Evolutionary conservation across 176 grass and related monocot species (phyloP).

Genomic region (Cenchrus americanus): DNA sequence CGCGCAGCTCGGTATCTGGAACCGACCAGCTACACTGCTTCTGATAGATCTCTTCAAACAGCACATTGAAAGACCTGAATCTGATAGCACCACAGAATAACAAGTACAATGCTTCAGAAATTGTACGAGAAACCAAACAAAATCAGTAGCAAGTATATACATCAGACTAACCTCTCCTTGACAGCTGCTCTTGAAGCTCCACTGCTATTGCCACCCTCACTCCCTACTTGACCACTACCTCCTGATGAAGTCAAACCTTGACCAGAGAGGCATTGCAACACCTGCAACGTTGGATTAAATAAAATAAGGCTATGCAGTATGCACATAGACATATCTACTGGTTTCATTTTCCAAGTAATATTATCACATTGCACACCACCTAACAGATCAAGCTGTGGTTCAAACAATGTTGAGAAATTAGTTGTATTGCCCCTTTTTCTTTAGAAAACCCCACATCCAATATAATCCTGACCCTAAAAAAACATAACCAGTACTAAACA

Average conservation of each 20-base stretch:
- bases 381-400: not conserved
- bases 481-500: conserved; percentile 16
- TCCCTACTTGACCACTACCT: conserved; percentile 59
- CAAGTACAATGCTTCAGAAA: conserved; percentile 7
- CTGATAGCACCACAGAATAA: conserved; percentile 44
- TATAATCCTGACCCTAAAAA: not conserved
- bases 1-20: conserved; percentile 82
- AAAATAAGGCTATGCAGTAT: conserved; percentile 15
- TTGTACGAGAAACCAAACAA: not conserved
- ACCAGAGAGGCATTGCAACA: conserved; percentile 75
- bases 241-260: conserved; percentile 84
- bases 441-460: conserved; percentile 4
- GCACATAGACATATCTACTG: not conserved
- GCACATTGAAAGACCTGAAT: conserved; percentile 80
- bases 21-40: conserved; percentile 90
- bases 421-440: not conserved
- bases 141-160: not conserved
- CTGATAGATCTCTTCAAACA: conserved; percentile 93
- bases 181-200: conserved; percentile 79
- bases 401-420: not conserved
- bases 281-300: conserved; percentile 41
- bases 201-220: conserved; percentile 73
- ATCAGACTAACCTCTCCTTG: conserved; percentile 72
- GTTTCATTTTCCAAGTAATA: conserved; percentile 20
- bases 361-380: not conserved